These are phyloP conservation scores for Venturiaceae sp. DNA, from an alignment of 2,329 filamentous ascomycete genomes.

Conservation along the genomic window DNA sequence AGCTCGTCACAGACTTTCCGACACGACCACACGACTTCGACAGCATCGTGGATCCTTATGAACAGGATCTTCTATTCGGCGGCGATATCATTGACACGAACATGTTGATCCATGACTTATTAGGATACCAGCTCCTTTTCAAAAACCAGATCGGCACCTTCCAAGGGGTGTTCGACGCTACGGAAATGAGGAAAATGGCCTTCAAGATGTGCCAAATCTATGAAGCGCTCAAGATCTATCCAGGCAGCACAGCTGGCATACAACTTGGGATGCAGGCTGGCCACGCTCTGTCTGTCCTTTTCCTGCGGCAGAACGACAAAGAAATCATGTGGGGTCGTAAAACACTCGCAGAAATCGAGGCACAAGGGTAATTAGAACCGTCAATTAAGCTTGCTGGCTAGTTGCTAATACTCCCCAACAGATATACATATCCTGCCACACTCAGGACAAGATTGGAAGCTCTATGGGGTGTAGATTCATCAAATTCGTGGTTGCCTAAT, in stretches of 20 bases:
- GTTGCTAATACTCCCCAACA: conserved; percentile 26
- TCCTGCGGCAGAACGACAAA: conserved; percentile 64
- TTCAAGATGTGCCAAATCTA: conserved; percentile 65
- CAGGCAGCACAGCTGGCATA: conserved; percentile 58
- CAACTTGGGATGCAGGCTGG: conserved; percentile 65
- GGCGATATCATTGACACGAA: conserved; percentile 66
- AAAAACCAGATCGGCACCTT: conserved; percentile 58
- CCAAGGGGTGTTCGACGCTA: conserved; percentile 17
- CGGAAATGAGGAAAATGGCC: conserved; percentile 54
- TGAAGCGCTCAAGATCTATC: conserved; percentile 66
- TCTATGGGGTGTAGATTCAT: conserved; percentile 63
- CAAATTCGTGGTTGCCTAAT: conserved; percentile 83
- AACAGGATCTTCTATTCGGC: conserved; percentile 59
- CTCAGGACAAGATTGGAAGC: conserved; percentile 68
- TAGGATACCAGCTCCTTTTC: conserved; percentile 72
- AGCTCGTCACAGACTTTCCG: conserved; percentile 55
- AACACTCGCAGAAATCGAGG: conserved; percentile 71
- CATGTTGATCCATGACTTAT: conserved; percentile 64
- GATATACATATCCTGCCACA: conserved; percentile 71
- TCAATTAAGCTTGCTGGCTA: not conserved
- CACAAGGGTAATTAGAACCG: conserved; percentile 55
- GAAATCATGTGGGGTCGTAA: conserved; percentile 71
- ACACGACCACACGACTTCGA: conserved; percentile 43
- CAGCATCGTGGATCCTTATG: conserved; percentile 66
- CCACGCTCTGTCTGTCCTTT: conserved; percentile 66